Evolutionary conservation across 306 rosid genomes (phyloP), one percentile per base, ranked within the genome.

Genomic region (Dalbergia oliveri): DNA sequence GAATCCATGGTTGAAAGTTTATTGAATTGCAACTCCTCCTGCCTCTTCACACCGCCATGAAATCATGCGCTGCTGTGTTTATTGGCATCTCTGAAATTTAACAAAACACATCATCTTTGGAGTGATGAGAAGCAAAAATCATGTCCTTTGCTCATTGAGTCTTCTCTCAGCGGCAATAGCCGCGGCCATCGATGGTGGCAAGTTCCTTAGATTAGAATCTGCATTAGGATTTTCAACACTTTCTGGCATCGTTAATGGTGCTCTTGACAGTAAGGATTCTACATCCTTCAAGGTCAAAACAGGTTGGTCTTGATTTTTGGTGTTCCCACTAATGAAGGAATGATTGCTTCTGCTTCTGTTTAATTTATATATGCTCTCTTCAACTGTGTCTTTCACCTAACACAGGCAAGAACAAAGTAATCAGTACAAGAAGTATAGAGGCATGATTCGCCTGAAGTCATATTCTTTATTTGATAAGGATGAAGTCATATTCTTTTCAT

Each of bases 91-190:
- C 53, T 43, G 31, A 15, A 64, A 62, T 35, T 72, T 70, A 68
- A 69, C 58, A 14, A 15, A 14, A 51, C 15, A 16, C 63, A 5
- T 14, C 74, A 37, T 6, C 33, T 18, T 66, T 61, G 18, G 54
- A 73, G 72, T 15, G 33, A 83, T 72, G 87, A 77, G 76, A 62
- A 64, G 73, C 15, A 78, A 19, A 49, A 74, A 56, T 87, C 84
- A 84, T 37, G 85, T 15, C 43, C 81, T 65, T 56, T 86, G 94
- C 64, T 84, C 90, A 79, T 73, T 66, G 53, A 87, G 86, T 86
- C 99, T 90, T 85, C 89, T 93, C 87, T 95, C 94, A 73, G 99
- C 99, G 54, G 98, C 98, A 15, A 93, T 79, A 59, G 94, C 88
- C 2, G 98, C 97, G 9, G 99, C 99, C 82, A 87, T 64, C 34